Conservation (phyloP, 192 early-diverging fungal species). For the Coemansia sp. region DNA sequence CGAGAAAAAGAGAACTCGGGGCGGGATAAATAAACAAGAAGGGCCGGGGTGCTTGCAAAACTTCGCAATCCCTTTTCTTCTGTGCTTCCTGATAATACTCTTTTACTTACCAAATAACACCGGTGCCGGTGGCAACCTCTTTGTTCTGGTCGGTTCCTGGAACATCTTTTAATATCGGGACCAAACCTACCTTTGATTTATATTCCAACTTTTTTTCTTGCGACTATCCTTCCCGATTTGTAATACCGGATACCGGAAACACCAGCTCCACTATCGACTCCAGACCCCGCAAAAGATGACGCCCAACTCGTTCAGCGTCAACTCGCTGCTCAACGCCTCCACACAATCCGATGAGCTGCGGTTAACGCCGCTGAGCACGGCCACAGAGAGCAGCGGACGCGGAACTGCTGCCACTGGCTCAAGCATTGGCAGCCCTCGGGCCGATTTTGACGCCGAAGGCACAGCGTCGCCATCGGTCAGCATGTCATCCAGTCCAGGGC, state of each 20-base stretch:
- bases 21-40: no score
- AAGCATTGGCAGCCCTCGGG: conserved; percentile 10
- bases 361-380: background rate
- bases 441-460: background rate
- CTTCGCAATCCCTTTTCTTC: no score
- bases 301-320: conserved; percentile 31
- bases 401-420: background rate
- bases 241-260: background rate
- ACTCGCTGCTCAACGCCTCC: conserved; percentile 34
- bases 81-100: no score
- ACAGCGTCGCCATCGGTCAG: background rate
- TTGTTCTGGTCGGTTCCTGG: no score
- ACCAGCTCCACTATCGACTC: background rate
- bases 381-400: conserved; percentile 9
- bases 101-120: no score
- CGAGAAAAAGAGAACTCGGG: background rate
- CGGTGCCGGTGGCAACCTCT: no score
- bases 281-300: background rate
- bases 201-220: no score
- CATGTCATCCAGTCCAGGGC: background rate
- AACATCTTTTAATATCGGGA: no score
- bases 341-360: background rate
- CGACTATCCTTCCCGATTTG: no score
- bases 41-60: no score
- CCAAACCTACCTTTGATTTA: no score